These are phyloP conservation scores for Fusarium ramigenum DNA, from an alignment of 2,329 filamentous ascomycete species.

Conservation along the genomic window DNA sequence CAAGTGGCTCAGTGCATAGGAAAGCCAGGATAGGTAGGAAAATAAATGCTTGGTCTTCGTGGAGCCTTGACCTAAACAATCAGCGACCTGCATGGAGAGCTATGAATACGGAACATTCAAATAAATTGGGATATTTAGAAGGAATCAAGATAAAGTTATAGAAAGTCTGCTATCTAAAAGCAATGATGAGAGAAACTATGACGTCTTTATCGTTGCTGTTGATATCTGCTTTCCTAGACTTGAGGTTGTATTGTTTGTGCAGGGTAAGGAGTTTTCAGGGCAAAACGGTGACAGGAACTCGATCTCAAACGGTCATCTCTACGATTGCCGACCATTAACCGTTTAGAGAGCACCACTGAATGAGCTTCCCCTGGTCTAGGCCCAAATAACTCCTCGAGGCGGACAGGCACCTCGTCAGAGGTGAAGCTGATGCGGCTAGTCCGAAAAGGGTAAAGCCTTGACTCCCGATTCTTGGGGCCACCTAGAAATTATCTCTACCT, in stretches of 20 bases:
- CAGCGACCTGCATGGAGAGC: not conserved
- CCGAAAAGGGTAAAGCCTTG: conserved; percentile 29
- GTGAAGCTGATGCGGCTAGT: conserved; percentile 31
- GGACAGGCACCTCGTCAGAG: conserved; percentile 23
- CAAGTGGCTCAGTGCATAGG: not conserved
- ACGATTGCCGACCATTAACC: conserved; percentile 38
- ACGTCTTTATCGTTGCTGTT: not conserved
- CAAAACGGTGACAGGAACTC: not conserved
- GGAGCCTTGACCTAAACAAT: not conserved
- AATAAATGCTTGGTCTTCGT: too few species aligned
- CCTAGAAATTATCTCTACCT: conserved; percentile 49
- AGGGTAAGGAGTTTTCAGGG: not conserved
- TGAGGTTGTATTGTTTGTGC: not conserved
- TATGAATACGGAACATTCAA: too few species aligned
- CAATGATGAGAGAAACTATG: not conserved
- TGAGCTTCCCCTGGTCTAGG: conserved; percentile 31
- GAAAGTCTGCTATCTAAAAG: not conserved
- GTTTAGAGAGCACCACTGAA: not conserved
- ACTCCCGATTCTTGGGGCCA: conserved; percentile 43
- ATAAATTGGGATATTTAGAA: not conserved
- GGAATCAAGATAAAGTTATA: not conserved
- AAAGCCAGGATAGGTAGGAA: not conserved
- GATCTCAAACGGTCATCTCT: not conserved
- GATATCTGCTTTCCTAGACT: not conserved
- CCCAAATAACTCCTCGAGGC: conserved; percentile 15